Base-by-base conservation (phyloP, 306 rosid species). In the Dryas alaskensis region DNA sequence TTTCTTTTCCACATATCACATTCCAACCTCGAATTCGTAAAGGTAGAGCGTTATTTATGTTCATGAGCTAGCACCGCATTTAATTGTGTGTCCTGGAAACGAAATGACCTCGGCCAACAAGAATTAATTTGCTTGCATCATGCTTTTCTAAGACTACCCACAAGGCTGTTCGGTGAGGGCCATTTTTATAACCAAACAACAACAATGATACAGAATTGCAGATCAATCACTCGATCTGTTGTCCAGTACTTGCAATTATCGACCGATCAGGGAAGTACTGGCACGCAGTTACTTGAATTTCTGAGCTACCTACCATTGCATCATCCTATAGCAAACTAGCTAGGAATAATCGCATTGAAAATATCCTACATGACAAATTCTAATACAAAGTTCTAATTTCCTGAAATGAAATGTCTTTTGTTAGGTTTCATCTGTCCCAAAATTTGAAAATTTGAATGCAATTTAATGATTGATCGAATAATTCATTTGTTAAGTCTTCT, bases 11-110 rank as follows among this genome's bases (percentile, higher is more conserved):
- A 31, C 54, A 8, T 19, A 73, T 81, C 64, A 64, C 76, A 86
- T 84, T 88, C 85, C 74, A 78, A 80, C 83, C 76, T 68, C 13
- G 62, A 37, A 63, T 40, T 64, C 17, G 12, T 25, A 53, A 75
- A 83, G 85, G 79, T 65, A 37, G 31, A 74, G 60, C 60, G 73
- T 75, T 83, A 79, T 63, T 53, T 71, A 54, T 70, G 77, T 70
- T 65, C 79, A 73, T 46, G 66, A 54, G 62, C 78, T 45, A 64
- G 52, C 16, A 4, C 14, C 53, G 22, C 22, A 22, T 22, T 22
- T 22, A 22, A 22, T 22, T 58, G 53, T 12, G 31, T 71, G 22
- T 43, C 54, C 51, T 43, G 17, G 67, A 42, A 7, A 5, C 69
- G 16, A 44, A 64, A 39, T 42, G 45, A 50, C 42, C 42, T 60